Percentiles rank a stretch among this genome's conserved stretches.
These are phyloP conservation scores for Scleroderma citrinum DNA, from an alignment of 768 basidiomycete genomes.

Conservation along the genomic window DNA sequence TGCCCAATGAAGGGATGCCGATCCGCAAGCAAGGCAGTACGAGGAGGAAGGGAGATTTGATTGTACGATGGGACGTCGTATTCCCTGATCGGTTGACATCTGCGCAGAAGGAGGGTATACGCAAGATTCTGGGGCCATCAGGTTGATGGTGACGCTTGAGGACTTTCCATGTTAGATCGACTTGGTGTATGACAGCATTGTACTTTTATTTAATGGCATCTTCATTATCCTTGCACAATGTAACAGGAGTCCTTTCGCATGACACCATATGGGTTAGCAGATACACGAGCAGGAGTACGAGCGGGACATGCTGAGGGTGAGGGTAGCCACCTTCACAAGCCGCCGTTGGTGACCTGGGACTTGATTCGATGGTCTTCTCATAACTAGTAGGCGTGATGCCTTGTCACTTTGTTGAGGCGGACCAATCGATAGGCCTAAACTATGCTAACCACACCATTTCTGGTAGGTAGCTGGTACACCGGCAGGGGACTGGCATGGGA, in stretches of 20 bases:
- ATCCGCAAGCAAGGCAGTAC: constrained; percentile 70
- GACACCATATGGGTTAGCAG: background rate
- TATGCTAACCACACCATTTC: too few species aligned
- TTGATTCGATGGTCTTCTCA: too few species aligned
- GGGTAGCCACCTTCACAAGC: too few species aligned
- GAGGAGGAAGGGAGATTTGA: constrained; percentile 76
- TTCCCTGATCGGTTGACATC: constrained; percentile 77
- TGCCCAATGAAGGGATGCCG: constrained; percentile 86
- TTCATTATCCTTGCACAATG: background rate
- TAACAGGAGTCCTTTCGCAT: background rate
- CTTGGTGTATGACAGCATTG: background rate
- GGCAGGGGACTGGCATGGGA: too few species aligned
- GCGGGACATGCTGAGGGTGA: too few species aligned
- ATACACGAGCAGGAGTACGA: too few species aligned
- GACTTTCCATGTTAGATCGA: constrained; percentile 1
- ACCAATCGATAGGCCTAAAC: too few species aligned
- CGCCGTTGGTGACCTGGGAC: too few species aligned
- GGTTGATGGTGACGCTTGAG: background rate
- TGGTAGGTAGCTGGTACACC: too few species aligned
- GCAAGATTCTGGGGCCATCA: constrained; percentile 51
- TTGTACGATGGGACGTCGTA: constrained; percentile 75
- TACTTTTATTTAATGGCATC: constrained; percentile 3
- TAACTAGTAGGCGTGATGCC: too few species aligned
- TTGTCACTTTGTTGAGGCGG: too few species aligned
- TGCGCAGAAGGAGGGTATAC: constrained; percentile 74